These are phyloP conservation scores for Rhodotorula sp. DNA, from an alignment of 1,284 basidiomycete species.

Conservation along the genomic window DNA sequence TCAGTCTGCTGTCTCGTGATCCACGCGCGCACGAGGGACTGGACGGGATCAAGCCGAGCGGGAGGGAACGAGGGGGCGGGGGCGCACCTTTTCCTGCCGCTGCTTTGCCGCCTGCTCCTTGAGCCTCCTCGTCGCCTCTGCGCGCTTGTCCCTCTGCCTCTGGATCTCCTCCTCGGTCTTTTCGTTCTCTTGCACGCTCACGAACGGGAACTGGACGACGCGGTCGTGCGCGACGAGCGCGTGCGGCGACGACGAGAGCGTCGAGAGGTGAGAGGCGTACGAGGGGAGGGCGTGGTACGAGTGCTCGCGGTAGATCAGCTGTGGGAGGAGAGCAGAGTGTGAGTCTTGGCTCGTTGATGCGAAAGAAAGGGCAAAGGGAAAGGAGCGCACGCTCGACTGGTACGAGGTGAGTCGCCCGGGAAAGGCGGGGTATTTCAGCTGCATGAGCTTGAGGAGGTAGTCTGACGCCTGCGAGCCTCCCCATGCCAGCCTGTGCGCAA, in stretches of 20 bases:
- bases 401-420: slow-evolving; percentile 58
- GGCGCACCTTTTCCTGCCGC: slow-evolving; percentile 70
- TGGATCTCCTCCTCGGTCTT: slow-evolving; percentile 89
- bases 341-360: slow-evolving; percentile 47
- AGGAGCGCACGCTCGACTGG: slow-evolving; percentile 56
- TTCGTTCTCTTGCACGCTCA: slow-evolving; percentile 56
- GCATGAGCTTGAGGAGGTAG: slow-evolving; percentile 85
- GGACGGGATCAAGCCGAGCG: no score
- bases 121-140: slow-evolving; percentile 80
- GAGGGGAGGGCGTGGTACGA: slow-evolving; percentile 76
- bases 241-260: slow-evolving; percentile 62
- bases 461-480: slow-evolving; percentile 87
- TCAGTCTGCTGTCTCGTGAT: neutral
- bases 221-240: slow-evolving; percentile 67
- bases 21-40: no score
- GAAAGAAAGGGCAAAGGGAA: neutral
- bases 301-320: slow-evolving; percentile 88
- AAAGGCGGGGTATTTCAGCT: slow-evolving; percentile 94
- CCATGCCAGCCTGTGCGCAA: slow-evolving; percentile 75
- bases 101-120: slow-evolving; percentile 91
- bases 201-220: slow-evolving; percentile 83
- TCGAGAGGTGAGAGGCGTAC: slow-evolving; percentile 69
- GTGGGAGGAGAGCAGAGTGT: neutral
- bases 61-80: no score
- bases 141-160: slow-evolving; percentile 71